Evolutionary conservation across 2,329 filamentous ascomycete genomes (phyloP).

Genomic region (Alternaria alternata): DNA sequence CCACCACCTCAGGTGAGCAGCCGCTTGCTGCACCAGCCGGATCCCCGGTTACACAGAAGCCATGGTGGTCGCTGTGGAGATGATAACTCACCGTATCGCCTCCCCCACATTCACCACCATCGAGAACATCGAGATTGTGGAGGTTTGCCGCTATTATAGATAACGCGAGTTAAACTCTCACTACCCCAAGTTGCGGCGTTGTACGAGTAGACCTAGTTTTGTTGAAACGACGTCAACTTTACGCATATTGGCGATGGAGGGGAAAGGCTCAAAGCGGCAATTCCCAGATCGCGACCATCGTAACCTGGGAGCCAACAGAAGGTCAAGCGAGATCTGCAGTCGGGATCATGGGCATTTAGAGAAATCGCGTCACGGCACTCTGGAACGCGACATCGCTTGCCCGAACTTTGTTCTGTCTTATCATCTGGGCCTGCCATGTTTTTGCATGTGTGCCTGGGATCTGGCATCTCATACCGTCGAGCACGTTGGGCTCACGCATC

Average conservation of each 20-base stretch:
- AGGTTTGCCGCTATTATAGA: slow-evolving; percentile 14
- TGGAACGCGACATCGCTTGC: slow-evolving; percentile 9
- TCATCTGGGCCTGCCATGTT: slow-evolving; percentile 13
- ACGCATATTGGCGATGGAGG: slow-evolving; percentile 15
- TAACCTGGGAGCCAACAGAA: slow-evolving; percentile 21
- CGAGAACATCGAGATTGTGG: slow-evolving; percentile 8
- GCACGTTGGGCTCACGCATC: slow-evolving; percentile 23
- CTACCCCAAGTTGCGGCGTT: not conserved
- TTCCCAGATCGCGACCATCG: slow-evolving; percentile 14
- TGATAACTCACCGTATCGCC: slow-evolving; percentile 32
- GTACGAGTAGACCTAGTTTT: slow-evolving; percentile 2
- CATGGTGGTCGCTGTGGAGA: slow-evolving; percentile 48
- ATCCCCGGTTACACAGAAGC: slow-evolving; percentile 34
- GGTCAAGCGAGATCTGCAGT: slow-evolving; percentile 29
- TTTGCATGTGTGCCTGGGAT: slow-evolving; percentile 21
- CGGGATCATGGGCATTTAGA: slow-evolving; percentile 23
- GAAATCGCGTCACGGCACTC: slow-evolving; percentile 12
- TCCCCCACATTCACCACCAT: slow-evolving; percentile 18
- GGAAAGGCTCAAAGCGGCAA: slow-evolving; percentile 22
- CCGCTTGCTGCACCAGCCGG: slow-evolving; percentile 24
- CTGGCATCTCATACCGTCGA: slow-evolving; percentile 11
- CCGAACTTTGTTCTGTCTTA: slow-evolving; percentile 18
- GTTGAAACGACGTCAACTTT: slow-evolving; percentile 21
- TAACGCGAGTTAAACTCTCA: not conserved
- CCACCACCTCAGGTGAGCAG: slow-evolving; percentile 19